A percentile compares a stretch with the other conserved stretches of the same genome.
These are phyloP conservation scores for Ilex aquifolium DNA, from an alignment of 257 asterid genomes.

Conservation along the genomic window DNA sequence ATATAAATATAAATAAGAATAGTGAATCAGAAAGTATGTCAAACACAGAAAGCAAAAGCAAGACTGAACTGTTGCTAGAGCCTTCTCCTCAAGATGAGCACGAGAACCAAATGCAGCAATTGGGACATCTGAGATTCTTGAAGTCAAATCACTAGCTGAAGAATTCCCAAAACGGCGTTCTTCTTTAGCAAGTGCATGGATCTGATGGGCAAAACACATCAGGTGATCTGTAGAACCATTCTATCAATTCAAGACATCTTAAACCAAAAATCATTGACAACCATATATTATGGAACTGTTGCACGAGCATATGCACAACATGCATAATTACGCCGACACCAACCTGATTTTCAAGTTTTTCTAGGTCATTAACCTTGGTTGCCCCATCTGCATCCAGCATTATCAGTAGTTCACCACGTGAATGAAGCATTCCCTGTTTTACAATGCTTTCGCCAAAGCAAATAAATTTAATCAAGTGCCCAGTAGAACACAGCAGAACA, in stretches of 20 bases:
- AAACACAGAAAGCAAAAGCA: conserved; percentile 17
- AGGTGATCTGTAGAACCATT: too few species aligned
- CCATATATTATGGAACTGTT: background rate
- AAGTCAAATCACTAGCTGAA: conserved; percentile 38
- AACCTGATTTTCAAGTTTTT: conserved; percentile 97
- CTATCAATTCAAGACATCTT: too few species aligned
- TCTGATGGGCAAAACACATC: conserved; percentile 41
- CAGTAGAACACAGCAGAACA: conserved; percentile 3
- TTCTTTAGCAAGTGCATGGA: conserved; percentile 67
- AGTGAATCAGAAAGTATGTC: background rate
- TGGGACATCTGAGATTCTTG: conserved; percentile 65
- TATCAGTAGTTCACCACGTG: conserved; percentile 91
- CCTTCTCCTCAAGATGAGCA: conserved; percentile 99
- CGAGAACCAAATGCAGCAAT: conserved; percentile 96
- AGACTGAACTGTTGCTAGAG: conserved; percentile 86
- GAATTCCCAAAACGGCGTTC: conserved; percentile 46
- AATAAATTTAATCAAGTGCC: conserved; percentile 38
- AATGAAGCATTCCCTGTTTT: conserved; percentile 98
- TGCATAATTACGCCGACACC: conserved; percentile 7
- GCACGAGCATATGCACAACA: too few species aligned
- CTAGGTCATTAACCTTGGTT: conserved; percentile 81
- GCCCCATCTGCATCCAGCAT: conserved; percentile 99
- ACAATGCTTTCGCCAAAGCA: conserved; percentile 83
- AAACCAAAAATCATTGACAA: too few species aligned
- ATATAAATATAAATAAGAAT: conserved; percentile 2